Conservation (phyloP, 495 filamentous ascomycete genomes). For the Annulohypoxylon nitens region DNA sequence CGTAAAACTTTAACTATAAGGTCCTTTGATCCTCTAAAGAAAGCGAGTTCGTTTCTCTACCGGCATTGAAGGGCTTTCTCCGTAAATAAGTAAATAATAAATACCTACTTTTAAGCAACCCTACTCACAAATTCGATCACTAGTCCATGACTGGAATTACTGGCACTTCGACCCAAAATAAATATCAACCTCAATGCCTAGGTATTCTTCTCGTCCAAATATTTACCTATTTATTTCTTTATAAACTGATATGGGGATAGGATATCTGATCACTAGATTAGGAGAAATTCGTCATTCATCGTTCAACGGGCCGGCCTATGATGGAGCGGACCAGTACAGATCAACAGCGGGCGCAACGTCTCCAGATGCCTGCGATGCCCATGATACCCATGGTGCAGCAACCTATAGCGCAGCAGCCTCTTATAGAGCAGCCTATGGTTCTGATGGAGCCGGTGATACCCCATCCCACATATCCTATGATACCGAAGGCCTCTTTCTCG, state of each 20-base stretch:
- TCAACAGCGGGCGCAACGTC: too few species aligned
- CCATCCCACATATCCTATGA: background rate
- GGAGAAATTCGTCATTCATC: background rate
- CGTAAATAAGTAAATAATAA: background rate
- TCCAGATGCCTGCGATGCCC: too few species aligned
- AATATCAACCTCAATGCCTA: background rate
- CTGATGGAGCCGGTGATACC: background rate
- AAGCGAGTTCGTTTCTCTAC: background rate
- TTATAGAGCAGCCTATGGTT: background rate
- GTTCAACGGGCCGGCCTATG: background rate
- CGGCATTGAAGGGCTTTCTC: background rate
- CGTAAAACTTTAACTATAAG: background rate
- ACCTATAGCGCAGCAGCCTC: background rate
- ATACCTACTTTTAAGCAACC: background rate
- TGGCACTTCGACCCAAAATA: background rate
- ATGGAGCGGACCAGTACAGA: background rate
- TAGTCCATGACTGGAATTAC: background rate
- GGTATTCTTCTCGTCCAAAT: background rate
- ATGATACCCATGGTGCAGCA: background rate
- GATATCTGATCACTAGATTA: background rate
- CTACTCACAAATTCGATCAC: background rate
- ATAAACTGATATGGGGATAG: background rate
- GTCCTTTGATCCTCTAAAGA: background rate
- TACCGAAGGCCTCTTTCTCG: background rate
- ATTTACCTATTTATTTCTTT: background rate